Conservation (phyloP, 2,329 filamentous ascomycete species). For the Diaporthe eres region DNA sequence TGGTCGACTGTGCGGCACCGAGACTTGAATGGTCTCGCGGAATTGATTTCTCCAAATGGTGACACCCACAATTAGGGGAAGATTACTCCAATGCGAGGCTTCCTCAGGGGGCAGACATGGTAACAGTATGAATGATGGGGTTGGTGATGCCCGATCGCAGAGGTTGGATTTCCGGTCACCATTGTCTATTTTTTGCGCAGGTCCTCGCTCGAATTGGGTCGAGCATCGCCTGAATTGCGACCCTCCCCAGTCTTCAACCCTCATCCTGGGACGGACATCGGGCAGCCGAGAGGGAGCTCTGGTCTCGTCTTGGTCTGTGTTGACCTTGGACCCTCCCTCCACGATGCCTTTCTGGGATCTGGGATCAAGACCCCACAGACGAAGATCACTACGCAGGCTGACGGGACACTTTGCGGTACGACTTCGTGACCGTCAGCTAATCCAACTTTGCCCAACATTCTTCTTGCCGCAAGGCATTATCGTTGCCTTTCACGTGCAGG, state of each 20-base stretch:
- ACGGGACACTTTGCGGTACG: conserved; percentile 6
- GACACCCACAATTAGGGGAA: conserved; percentile 10
- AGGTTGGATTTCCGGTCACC: not conserved
- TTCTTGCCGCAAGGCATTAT: not conserved
- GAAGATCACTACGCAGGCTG: conserved; percentile 13
- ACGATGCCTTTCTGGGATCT: conserved; percentile 22
- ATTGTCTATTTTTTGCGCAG: not conserved
- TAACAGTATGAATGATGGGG: conserved; percentile 6
- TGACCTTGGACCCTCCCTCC: conserved; percentile 19
- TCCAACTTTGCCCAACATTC: conserved; percentile 16
- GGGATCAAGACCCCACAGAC: conserved; percentile 12
- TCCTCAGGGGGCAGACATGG: not conserved
- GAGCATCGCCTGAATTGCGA: conserved; percentile 14
- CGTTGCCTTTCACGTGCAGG: not conserved
- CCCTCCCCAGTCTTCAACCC: conserved; percentile 17
- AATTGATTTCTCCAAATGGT: conserved; percentile 22
- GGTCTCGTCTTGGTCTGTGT: conserved; percentile 33
- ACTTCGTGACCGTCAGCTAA: conserved; percentile 17
- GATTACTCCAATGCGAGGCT: conserved; percentile 22
- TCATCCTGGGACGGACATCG: conserved; percentile 9
- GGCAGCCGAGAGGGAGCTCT: conserved; percentile 16
- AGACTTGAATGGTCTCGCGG: conserved; percentile 11
- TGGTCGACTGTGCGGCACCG: conserved; percentile 34
- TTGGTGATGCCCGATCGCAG: conserved; percentile 1
- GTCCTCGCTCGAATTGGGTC: conserved; percentile 18